Evolutionary conservation across 139 green algal species (phyloP), one percentile per base, ranked within the genome.

Genomic region (Nannochloris sp.): DNA sequence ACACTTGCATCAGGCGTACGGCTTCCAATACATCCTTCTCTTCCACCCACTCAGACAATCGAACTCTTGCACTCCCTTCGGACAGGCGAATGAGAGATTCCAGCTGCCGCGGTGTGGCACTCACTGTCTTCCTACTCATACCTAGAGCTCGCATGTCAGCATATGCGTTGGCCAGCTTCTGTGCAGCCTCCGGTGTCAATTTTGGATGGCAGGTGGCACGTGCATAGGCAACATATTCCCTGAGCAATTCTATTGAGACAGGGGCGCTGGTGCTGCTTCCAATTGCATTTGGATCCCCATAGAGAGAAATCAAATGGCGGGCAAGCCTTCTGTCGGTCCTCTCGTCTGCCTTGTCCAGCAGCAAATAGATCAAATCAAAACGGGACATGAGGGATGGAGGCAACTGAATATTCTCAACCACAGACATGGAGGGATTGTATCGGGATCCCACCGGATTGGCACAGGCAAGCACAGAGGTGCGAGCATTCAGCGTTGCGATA

Each of bases 361-460:
- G 65, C 65, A 97, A 79, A 79, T 96, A 98, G 69, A 98, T 95
- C 61, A 98, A 85, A 78, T 98, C 91, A 59, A 81, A 91, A 48
- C 91, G 74, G 12, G 89, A 96, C 30, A 99, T 82, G 59, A 99
- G 84, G 0, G 86, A 95, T 50, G 93, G 91, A 26, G 94, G 89
- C 63, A 99, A 81, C 64, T 95, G 83, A 73, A 99, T 95, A 89
- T 99, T 99, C 30, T 98, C 93, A 12, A 94, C 80, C 6, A 98
- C 78, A 23, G 72, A 86, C 61, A 94, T 67, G 45, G 79, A 58
- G 5, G 85, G 89, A 81, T 97, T 92, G 81, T 96, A 97, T 56
- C 86, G 78, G 10, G 66, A 82, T 43, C 79, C 83, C 11, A 85
- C 69, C 1, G 87, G 87, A 72, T 94, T 94, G 67, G 86, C 86